A percentile compares a stretch with the other conserved stretches of the same genome.
phyloP scores from a whole-genome alignment of 306 rosid genomes.

The Prunus mira region DNA sequence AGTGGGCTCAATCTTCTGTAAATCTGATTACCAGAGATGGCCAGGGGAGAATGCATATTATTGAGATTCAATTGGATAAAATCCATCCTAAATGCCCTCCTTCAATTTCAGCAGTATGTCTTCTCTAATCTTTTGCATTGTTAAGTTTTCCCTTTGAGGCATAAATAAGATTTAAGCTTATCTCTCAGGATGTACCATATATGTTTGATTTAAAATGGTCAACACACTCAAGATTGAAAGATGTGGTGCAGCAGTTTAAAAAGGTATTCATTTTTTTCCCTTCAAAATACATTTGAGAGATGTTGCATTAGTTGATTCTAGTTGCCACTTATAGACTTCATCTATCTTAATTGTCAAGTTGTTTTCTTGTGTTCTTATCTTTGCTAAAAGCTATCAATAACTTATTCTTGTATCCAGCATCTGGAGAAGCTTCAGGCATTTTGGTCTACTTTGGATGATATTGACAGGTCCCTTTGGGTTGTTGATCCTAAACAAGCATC shows the following conservation, averaged over 20 bases:
- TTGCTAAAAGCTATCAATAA: neutral
- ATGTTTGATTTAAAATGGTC: slow-evolving; percentile 33
- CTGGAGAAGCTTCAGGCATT: slow-evolving; percentile 35
- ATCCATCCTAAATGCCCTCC: slow-evolving; percentile 37
- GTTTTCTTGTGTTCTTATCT: neutral
- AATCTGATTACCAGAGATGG: slow-evolving; percentile 25
- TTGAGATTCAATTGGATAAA: slow-evolving; percentile 33
- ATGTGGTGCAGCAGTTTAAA: slow-evolving; percentile 34
- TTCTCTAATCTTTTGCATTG: neutral
- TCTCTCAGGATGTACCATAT: slow-evolving; percentile 28
- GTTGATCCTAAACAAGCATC: slow-evolving; percentile 23
- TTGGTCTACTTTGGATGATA: slow-evolving; percentile 38
- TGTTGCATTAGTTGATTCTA: neutral
- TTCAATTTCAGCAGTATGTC: slow-evolving; percentile 32
- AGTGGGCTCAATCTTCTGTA: neutral
- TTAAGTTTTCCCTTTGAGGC: slow-evolving; percentile 1
- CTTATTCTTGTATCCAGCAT: slow-evolving; percentile 25
- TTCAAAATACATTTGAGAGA: neutral
- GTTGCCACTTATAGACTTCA: neutral
- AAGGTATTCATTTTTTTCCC: slow-evolving; percentile 20
- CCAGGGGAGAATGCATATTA: slow-evolving; percentile 24
- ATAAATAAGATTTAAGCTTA: neutral
- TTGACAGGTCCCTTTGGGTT: slow-evolving; percentile 27
- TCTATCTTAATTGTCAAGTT: neutral
- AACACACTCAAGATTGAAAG: slow-evolving; percentile 28